Evolutionary conservation across 148 eudicot genomes (phyloP).

Genomic region (Amaranthus palmeri): DNA sequence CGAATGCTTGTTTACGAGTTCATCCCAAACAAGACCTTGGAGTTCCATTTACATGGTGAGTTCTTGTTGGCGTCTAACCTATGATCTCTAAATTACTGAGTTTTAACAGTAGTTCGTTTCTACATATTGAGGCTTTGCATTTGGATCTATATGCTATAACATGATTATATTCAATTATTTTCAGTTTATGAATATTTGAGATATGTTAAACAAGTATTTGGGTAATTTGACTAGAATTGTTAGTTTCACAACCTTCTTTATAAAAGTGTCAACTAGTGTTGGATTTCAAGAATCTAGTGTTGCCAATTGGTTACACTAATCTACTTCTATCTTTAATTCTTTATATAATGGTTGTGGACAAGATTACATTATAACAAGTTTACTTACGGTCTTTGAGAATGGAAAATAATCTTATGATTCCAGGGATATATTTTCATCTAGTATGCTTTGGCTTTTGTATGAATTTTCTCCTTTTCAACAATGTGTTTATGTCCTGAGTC

Average conservation of each 20-base stretch:
- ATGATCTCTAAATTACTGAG: not conserved
- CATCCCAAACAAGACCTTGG: conserved; percentile 68
- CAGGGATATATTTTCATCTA: too few species aligned
- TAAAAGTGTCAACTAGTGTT: not conserved
- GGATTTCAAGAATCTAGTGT: not conserved
- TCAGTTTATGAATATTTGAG: not conserved
- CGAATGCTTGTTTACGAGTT: conserved; percentile 74
- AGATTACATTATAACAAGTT: too few species aligned
- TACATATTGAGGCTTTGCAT: not conserved
- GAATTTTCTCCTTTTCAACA: too few species aligned
- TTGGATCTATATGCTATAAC: not conserved
- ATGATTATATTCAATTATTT: not conserved
- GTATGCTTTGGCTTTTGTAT: too few species aligned
- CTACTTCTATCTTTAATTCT: too few species aligned
- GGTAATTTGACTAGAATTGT: not conserved
- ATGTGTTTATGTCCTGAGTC: too few species aligned
- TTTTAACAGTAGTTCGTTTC: not conserved
- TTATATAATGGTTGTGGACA: too few species aligned
- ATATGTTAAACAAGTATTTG: not conserved
- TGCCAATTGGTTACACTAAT: too few species aligned
- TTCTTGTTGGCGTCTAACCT: conserved; percentile 5
- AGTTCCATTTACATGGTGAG: conserved; percentile 80
- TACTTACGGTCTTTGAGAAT: too few species aligned
- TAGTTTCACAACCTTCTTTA: not conserved
- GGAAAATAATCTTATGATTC: too few species aligned